phyloP scores from a whole-genome alignment of 495 filamentous ascomycete species.

The Thozetella sp. region DNA sequence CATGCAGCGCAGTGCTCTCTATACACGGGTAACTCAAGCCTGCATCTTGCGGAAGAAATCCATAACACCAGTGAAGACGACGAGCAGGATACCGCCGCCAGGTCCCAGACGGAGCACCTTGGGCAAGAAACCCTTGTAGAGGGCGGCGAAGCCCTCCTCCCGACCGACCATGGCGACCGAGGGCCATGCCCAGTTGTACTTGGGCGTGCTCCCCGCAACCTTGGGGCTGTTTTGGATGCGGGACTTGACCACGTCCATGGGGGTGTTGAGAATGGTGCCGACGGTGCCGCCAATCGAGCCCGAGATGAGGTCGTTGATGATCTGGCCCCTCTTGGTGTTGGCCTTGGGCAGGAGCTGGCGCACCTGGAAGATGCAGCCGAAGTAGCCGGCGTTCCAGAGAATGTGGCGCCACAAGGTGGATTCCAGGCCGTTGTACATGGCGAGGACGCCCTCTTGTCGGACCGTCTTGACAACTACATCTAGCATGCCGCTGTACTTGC shows the following conservation, averaged over 20 bases:
- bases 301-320: constrained; percentile 83
- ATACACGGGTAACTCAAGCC: constrained; percentile 11
- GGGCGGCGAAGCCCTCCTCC: constrained; percentile 89
- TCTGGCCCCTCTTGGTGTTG: constrained; percentile 78
- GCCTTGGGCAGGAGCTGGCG: constrained; percentile 77
- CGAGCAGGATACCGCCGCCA: constrained; percentile 74
- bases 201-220: constrained; percentile 74
- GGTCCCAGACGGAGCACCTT: constrained; percentile 66
- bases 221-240: constrained; percentile 92
- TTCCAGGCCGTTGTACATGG: constrained; percentile 96
- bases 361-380: constrained; percentile 97
- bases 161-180: constrained; percentile 81
- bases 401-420: constrained; percentile 96
- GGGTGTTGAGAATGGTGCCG: constrained; percentile 93
- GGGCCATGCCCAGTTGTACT: constrained; percentile 98
- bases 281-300: constrained; percentile 87
- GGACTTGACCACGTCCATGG: constrained; percentile 97
- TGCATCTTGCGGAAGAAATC: constrained; percentile 71
- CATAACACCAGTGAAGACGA: constrained; percentile 92
- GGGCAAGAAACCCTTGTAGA: constrained; percentile 97
- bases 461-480: constrained; percentile 86
- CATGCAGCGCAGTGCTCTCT: neutral
- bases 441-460: constrained; percentile 78
- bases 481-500: constrained; percentile 92
- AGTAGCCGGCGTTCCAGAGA: constrained; percentile 97